A percentile compares a stretch with the other conserved stretches of the same genome.
These are phyloP conservation scores for Tricholoma terreum DNA, from an alignment of 768 basidiomycete species.

Conservation along the genomic window DNA sequence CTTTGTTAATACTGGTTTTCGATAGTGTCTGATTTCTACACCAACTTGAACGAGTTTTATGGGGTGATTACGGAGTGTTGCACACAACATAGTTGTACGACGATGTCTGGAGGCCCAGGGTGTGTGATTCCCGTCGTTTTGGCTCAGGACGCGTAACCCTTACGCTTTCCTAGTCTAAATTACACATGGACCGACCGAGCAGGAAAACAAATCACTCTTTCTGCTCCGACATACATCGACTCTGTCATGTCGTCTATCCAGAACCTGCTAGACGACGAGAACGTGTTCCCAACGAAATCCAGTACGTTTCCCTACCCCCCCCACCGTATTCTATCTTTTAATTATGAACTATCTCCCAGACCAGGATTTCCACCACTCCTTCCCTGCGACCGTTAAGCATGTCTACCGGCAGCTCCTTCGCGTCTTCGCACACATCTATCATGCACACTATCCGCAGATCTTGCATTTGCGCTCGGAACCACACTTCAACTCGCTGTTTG, in stretches of 20 bases:
- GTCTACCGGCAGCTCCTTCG: slow-evolving; percentile 96
- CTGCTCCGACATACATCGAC: slow-evolving; percentile 96
- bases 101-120: slow-evolving; percentile 81
- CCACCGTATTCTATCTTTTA: background rate
- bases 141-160: background rate
- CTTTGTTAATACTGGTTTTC: background rate
- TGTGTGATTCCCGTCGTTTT: slow-evolving; percentile 41
- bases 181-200: slow-evolving; percentile 95
- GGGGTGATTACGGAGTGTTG: slow-evolving; percentile 92
- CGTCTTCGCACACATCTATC: slow-evolving; percentile 96
- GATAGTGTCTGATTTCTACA: slow-evolving; percentile 94
- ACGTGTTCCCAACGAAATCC: slow-evolving; percentile 92
- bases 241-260: slow-evolving; percentile 98
- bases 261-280: slow-evolving; percentile 91
- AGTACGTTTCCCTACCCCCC: slow-evolving; percentile 44
- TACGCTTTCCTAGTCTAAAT: slow-evolving; percentile 57
- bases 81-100: slow-evolving; percentile 84
- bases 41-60: slow-evolving; percentile 96
- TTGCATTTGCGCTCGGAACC: slow-evolving; percentile 92
- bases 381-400: slow-evolving; percentile 88
- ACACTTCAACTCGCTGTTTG: slow-evolving; percentile 96
- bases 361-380: slow-evolving; percentile 81
- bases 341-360: slow-evolving; percentile 42
- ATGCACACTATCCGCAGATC: slow-evolving; percentile 89
- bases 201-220: slow-evolving; percentile 80